phyloP scores from a whole-genome alignment of 2,329 filamentous ascomycete genomes.

The Cadophora sp. region DNA sequence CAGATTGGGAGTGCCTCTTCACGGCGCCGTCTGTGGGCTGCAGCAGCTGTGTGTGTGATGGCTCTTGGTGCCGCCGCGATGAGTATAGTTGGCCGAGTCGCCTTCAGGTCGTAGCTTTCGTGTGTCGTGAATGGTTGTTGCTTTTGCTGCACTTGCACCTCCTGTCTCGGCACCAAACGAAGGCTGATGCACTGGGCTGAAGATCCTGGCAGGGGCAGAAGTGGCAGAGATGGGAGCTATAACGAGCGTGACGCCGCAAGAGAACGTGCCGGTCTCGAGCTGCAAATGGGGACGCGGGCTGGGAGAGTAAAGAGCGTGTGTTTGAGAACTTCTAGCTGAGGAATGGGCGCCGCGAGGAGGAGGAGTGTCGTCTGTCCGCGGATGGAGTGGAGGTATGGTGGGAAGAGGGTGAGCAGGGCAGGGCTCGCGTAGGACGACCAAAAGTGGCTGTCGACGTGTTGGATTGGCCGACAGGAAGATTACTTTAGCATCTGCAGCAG shows the following conservation, averaged over 20 bases:
- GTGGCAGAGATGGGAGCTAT: slow-evolving; percentile 27
- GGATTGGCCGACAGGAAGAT: slow-evolving; percentile 32
- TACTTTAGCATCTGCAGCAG: slow-evolving; percentile 28
- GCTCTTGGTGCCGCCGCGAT: slow-evolving; percentile 29
- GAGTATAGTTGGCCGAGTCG: slow-evolving; percentile 32
- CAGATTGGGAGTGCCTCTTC: slow-evolving; percentile 30
- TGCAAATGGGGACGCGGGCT: slow-evolving; percentile 22
- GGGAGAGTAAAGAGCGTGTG: slow-evolving; percentile 38
- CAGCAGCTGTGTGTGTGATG: slow-evolving; percentile 33
- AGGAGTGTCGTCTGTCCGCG: slow-evolving; percentile 22
- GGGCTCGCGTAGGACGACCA: slow-evolving; percentile 27
- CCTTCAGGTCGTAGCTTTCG: slow-evolving; percentile 34
- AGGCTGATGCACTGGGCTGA: slow-evolving; percentile 28
- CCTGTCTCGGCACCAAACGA: slow-evolving; percentile 31
- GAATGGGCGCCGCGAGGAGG: slow-evolving; percentile 19
- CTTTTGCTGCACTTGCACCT: slow-evolving; percentile 27
- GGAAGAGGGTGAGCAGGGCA: slow-evolving; percentile 20
- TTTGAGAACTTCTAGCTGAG: slow-evolving; percentile 33
- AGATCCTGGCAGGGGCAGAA: slow-evolving; percentile 13
- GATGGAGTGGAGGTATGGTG: slow-evolving; percentile 7
- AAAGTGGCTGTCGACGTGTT: slow-evolving; percentile 25
- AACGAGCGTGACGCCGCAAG: slow-evolving; percentile 42
- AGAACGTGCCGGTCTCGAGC: slow-evolving; percentile 35
- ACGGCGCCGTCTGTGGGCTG: slow-evolving; percentile 36
- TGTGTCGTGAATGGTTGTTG: slow-evolving; percentile 32